A percentile compares a stretch with the other conserved stretches of the same genome.
Evolutionary conservation across 192 early-diverging fungal genomes (phyloP).

Genomic region (Spizellomyces sp.): DNA sequence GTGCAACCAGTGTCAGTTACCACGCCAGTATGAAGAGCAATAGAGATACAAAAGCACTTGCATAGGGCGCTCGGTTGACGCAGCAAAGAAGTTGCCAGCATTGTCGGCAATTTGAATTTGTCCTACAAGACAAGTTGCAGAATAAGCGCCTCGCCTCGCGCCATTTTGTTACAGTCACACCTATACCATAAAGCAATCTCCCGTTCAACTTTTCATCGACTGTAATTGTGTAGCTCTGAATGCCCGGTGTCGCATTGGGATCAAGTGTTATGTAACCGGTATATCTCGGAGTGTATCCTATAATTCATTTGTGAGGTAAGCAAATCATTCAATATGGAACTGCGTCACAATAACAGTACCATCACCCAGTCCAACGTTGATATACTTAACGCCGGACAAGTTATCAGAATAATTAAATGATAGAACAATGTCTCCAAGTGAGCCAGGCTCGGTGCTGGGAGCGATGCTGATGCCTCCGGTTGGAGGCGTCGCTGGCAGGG

Average conservation of each 20-base stretch:
- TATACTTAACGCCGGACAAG: background rate
- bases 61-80: background rate
- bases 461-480: background rate
- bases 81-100: background rate
- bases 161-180: too few species aligned
- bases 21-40: too few species aligned
- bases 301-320: background rate
- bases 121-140: too few species aligned
- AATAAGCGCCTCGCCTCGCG: too few species aligned
- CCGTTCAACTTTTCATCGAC: background rate
- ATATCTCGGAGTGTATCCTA: slow-evolving; percentile 3
- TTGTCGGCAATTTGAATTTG: background rate
- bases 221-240: background rate
- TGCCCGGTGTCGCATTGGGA: background rate
- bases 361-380: slow-evolving; percentile 8
- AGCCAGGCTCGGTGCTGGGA: background rate
- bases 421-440: slow-evolving; percentile 2
- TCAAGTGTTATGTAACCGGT: background rate
- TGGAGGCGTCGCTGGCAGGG: background rate
- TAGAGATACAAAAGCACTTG: too few species aligned
- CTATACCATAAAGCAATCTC: background rate
- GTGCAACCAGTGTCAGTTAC: too few species aligned
- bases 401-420: slow-evolving; percentile 12
- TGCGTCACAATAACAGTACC: background rate
- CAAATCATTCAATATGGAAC: too few species aligned